A percentile compares a stretch with the other conserved stretches of the same genome.
phyloP scores from a whole-genome alignment of 2,329 filamentous ascomycete species.

The Fusarium albosuccineum region DNA sequence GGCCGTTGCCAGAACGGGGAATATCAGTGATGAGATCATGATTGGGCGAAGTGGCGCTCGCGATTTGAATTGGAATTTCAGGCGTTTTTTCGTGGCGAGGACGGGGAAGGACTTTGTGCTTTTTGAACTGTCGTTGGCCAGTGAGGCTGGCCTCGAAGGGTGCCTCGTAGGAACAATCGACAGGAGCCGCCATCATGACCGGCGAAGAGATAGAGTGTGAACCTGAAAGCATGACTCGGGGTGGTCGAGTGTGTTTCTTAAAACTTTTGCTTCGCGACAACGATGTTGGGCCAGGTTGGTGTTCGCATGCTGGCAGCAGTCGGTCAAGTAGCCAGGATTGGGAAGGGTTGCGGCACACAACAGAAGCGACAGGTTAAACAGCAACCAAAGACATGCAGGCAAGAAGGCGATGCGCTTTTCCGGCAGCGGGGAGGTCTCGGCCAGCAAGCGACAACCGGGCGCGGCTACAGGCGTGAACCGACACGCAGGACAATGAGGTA shows the following conservation, averaged over 20 bases:
- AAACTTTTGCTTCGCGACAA: slow-evolving; percentile 42
- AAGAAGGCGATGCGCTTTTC: slow-evolving; percentile 35
- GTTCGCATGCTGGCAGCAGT: slow-evolving; percentile 46
- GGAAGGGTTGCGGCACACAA: slow-evolving; percentile 37
- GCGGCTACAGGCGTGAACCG: slow-evolving; percentile 37
- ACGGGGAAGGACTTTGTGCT: slow-evolving; percentile 60
- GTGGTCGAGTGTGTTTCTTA: slow-evolving; percentile 16
- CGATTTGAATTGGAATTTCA: slow-evolving; percentile 42
- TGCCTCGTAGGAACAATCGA: slow-evolving; percentile 46
- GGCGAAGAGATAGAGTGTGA: slow-evolving; percentile 46
- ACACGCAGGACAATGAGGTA: slow-evolving; percentile 23
- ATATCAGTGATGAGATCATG: slow-evolving; percentile 48
- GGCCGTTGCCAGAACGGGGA: slow-evolving; percentile 42
- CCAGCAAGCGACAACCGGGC: slow-evolving; percentile 26
- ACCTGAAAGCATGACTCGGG: slow-evolving; percentile 47
- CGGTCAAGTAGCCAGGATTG: slow-evolving; percentile 29
- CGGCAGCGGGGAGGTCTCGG: slow-evolving; percentile 22
- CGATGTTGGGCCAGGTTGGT: slow-evolving; percentile 30
- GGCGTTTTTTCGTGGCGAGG: slow-evolving; percentile 47
- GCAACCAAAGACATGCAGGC: slow-evolving; percentile 42
- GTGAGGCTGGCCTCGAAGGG: slow-evolving; percentile 45
- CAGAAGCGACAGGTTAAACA: slow-evolving; percentile 34
- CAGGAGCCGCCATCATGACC: slow-evolving; percentile 51
- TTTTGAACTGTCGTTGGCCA: slow-evolving; percentile 59
- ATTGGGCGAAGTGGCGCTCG: slow-evolving; percentile 37